Evolutionary conservation across 805 yeast genomes (phyloP).

Genomic region (Suhomyces sp.): DNA sequence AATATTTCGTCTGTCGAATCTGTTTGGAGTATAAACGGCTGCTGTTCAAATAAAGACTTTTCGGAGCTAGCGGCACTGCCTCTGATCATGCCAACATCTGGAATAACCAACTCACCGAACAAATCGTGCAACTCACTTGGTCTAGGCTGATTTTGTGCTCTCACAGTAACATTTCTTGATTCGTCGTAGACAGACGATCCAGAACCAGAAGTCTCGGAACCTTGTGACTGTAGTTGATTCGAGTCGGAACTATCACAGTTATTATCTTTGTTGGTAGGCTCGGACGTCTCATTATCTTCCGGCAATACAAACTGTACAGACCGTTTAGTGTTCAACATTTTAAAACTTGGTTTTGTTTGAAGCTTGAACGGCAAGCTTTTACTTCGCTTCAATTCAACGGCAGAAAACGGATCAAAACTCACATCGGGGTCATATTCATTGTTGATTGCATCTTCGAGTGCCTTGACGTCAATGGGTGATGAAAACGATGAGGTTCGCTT

Average conservation of each 20-base stretch:
- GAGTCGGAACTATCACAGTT: background rate
- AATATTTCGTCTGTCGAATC: background rate
- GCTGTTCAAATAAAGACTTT: background rate
- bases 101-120: background rate
- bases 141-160: background rate
- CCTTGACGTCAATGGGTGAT: background rate
- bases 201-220: background rate
- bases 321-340: background rate
- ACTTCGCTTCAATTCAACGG: conserved; percentile 8
- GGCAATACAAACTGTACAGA: conserved; percentile 6
- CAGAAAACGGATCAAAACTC: conserved; percentile 13
- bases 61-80: background rate
- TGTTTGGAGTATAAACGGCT: background rate
- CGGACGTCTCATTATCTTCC: background rate
- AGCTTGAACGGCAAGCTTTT: conserved; percentile 7
- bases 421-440: conserved; percentile 4
- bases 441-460: conserved; percentile 3
- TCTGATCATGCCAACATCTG: background rate
- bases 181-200: background rate
- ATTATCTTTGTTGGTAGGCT: background rate
- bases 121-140: background rate
- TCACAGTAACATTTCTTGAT: background rate
- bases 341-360: background rate
- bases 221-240: background rate
- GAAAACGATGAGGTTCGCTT: conserved; percentile 4